Evolutionary conservation across 1,139 yeast species (phyloP), one percentile per base, ranked within the genome.

Genomic region (Suhomyces maxii): DNA sequence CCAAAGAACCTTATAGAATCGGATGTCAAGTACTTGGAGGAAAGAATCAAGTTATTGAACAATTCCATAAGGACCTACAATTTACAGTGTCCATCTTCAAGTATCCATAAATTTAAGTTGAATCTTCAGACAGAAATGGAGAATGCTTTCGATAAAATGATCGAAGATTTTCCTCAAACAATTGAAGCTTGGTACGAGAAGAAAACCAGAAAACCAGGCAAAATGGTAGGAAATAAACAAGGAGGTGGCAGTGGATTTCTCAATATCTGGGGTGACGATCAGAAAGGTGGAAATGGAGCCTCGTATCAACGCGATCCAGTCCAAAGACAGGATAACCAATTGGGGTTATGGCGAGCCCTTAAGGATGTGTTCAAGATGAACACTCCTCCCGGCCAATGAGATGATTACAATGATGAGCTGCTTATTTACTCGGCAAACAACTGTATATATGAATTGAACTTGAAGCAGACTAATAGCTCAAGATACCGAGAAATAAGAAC

Each of bases 51-150:
- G 11, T 59, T 69, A 4, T 63, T 89, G 40, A 89, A 89, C 62
- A 76, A 71, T 44, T 69, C 74, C 1, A 76, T 89, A 18, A 68
- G 96, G 25, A 80, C 86, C 14, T 89, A 89, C 60, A 89, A 89
- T 55, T 63, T 89, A 28, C 95, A 87, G 58, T 88, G 95, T 1
- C 97, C 97, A 0, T 67, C 85, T 25, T 46, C 65, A 4, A 74
- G 83, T 1, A 81, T 95, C 0, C 89, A 91, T 51, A 83, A 84
- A 53, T 69, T 86, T 45, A 89, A 89, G 58, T 61, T 89, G 18
- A 40, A 67, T 0, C 58, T 71, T 0, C 82, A 77, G 4, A 68
- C 65, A 3, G 97, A 89, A 61, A 57, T 85, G 7, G 55, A 61
- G 23, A 56, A 63, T 7, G 47, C 57, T 2, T 55, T 42, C 36